phyloP scores from a whole-genome alignment of 1,284 basidiomycete species.

The Nidula niveotomentosa region DNA sequence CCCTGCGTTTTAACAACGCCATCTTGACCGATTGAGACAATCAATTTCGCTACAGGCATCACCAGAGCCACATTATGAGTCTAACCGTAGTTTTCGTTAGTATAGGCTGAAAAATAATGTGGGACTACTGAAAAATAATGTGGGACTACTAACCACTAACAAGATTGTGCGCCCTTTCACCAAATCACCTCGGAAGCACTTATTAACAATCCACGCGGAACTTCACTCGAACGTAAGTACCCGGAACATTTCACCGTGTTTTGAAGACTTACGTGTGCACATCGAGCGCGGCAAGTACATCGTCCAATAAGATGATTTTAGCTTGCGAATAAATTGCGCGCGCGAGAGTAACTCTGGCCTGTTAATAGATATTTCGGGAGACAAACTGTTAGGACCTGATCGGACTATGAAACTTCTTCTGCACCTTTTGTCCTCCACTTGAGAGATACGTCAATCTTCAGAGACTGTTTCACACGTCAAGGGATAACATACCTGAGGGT shows the following conservation, averaged over 20 bases:
- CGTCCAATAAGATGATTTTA: slow-evolving; percentile 62
- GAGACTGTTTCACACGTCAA: too few relatives aligned
- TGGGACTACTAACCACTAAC: slow-evolving; percentile 64
- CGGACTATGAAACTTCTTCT: background rate
- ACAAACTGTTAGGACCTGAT: background rate
- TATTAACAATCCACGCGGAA: slow-evolving; percentile 72
- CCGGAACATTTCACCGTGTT: too few relatives aligned
- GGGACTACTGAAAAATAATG: too few relatives aligned
- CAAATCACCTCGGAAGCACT: slow-evolving; percentile 70
- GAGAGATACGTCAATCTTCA: too few relatives aligned
- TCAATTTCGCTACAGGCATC: slow-evolving; percentile 58
- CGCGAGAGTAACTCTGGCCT: slow-evolving; percentile 69
- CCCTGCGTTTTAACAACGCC: slow-evolving; percentile 39
- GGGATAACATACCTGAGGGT: slow-evolving; percentile 39
- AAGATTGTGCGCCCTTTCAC: slow-evolving; percentile 69
- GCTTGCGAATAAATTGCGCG: slow-evolving; percentile 69
- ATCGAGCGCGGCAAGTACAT: slow-evolving; percentile 58
- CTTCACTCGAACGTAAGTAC: slow-evolving; percentile 38
- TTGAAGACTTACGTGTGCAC: slow-evolving; percentile 26
- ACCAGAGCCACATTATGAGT: slow-evolving; percentile 73
- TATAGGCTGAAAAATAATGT: slow-evolving; percentile 42
- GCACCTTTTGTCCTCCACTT: slow-evolving; percentile 67
- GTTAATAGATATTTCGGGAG: slow-evolving; percentile 12
- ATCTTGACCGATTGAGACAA: slow-evolving; percentile 54
- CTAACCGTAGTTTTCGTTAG: slow-evolving; percentile 21